Percentiles rank a stretch among this genome's conserved stretches.
Conservation (phyloP, 2,329 filamentous ascomycete genomes). For the Penicillium sp. region DNA sequence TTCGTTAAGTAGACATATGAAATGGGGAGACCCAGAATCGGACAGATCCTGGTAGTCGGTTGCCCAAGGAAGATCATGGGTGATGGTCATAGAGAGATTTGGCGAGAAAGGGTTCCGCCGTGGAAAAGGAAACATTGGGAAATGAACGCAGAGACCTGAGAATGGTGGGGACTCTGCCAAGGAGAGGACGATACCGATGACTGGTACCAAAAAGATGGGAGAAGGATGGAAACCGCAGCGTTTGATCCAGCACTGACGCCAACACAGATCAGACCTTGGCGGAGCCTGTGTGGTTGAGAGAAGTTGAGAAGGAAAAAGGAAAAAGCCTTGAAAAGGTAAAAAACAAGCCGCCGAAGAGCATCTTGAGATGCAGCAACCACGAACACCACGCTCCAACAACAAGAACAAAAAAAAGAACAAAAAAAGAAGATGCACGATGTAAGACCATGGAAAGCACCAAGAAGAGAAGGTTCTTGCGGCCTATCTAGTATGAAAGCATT, state of each 20-base stretch:
- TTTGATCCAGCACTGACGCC: background rate
- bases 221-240: slow-evolving; percentile 12
- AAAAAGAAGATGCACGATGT: slow-evolving; percentile 1
- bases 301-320: slow-evolving; percentile 20
- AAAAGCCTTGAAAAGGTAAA: slow-evolving; percentile 10
- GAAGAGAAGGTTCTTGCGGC: background rate
- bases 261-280: background rate
- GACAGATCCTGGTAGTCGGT: background rate
- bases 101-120: slow-evolving; percentile 17
- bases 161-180: slow-evolving; percentile 8
- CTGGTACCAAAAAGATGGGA: slow-evolving; percentile 7
- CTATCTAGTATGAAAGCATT: slow-evolving; percentile 44
- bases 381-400: slow-evolving; percentile 28
- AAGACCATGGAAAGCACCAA: slow-evolving; percentile 9
- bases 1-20: slow-evolving; percentile 19
- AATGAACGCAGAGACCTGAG: background rate
- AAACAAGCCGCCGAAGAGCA: slow-evolving; percentile 17
- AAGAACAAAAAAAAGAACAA: slow-evolving; percentile 14
- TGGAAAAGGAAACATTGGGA: slow-evolving; percentile 6
- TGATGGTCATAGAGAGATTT: slow-evolving; percentile 23
- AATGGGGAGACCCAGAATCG: slow-evolving; percentile 12
- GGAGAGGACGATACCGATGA: slow-evolving; percentile 21
- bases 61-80: slow-evolving; percentile 12
- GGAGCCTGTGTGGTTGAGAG: slow-evolving; percentile 1
- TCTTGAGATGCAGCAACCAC: slow-evolving; percentile 12